Percentiles rank a stretch among this genome's conserved stretches.
Evolutionary conservation across 2,329 filamentous ascomycete species (phyloP).

Genomic region (Diaporthe velutina): DNA sequence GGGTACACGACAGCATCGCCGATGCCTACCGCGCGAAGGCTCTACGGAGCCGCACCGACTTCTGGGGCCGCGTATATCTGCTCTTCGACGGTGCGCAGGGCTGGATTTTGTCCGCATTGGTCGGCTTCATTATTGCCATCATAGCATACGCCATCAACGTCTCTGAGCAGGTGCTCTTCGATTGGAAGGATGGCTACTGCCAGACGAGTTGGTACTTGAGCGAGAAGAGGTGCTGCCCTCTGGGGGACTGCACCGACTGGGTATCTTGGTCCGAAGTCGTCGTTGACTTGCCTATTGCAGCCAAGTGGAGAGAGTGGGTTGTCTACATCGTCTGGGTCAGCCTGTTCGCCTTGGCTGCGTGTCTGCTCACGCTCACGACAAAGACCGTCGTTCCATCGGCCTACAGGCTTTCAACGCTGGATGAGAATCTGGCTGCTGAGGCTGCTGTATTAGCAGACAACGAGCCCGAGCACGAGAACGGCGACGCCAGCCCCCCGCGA

Average conservation of each 20-base stretch:
- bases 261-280: conserved; percentile 67
- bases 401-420: conserved; percentile 86
- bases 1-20: conserved; percentile 97
- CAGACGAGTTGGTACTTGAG: conserved; percentile 76
- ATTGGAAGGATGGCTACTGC: conserved; percentile 93
- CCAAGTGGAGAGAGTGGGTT: conserved; percentile 79
- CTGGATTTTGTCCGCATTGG: conserved; percentile 92
- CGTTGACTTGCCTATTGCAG: conserved; percentile 57
- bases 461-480: conserved; percentile 56
- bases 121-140: conserved; percentile 86
- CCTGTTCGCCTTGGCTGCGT: conserved; percentile 77
- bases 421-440: conserved; percentile 89
- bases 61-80: conserved; percentile 82
- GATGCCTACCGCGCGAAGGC: conserved; percentile 91
- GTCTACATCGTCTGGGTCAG: conserved; percentile 83
- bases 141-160: conserved; percentile 92
- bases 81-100: conserved; percentile 91
- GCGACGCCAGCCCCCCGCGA: conserved; percentile 58
- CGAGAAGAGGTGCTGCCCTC: conserved; percentile 74
- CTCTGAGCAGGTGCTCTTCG: conserved; percentile 86
- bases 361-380: conserved; percentile 86
- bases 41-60: conserved; percentile 83
- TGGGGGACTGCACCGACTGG: conserved; percentile 69
- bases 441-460: conserved; percentile 55
- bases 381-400: conserved; percentile 94